phyloP scores from a whole-genome alignment of 2,329 filamentous ascomycete genomes.

The Exophiala oligosperma region DNA sequence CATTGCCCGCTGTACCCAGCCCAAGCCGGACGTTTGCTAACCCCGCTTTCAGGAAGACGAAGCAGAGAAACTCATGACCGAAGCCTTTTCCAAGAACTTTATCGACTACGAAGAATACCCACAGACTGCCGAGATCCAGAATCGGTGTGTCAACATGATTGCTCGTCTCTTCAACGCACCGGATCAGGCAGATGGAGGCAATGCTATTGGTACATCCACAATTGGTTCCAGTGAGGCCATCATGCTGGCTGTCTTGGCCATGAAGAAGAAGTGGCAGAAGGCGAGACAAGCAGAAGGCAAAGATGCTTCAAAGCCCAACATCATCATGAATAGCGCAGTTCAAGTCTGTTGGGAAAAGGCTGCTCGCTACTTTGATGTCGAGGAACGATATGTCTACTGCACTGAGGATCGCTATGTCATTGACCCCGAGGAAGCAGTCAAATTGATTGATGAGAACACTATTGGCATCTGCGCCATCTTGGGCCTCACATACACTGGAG shows the following conservation, averaged over 20 bases:
- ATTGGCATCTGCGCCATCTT: slow-evolving; percentile 93
- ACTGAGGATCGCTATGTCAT: slow-evolving; percentile 63
- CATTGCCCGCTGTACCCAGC: neutral
- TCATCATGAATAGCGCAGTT: slow-evolving; percentile 93
- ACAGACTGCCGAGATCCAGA: slow-evolving; percentile 80
- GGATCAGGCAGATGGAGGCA: slow-evolving; percentile 51
- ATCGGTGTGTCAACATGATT: slow-evolving; percentile 90
- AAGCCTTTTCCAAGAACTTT: slow-evolving; percentile 93
- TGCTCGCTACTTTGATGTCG: slow-evolving; percentile 85
- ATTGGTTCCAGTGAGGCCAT: slow-evolving; percentile 80
- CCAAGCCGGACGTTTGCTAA: neutral
- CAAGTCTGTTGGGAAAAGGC: slow-evolving; percentile 98
- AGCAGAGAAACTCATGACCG: slow-evolving; percentile 91
- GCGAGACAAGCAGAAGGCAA: slow-evolving; percentile 80
- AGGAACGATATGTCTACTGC: slow-evolving; percentile 76
- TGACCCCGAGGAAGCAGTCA: slow-evolving; percentile 62
- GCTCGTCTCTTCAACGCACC: slow-evolving; percentile 85
- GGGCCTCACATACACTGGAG: slow-evolving; percentile 90
- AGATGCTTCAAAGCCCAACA: slow-evolving; percentile 77
- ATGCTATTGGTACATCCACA: slow-evolving; percentile 81
- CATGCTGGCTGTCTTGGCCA: slow-evolving; percentile 64
- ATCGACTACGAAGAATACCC: slow-evolving; percentile 87
- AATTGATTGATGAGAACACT: slow-evolving; percentile 66
- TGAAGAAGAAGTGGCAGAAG: slow-evolving; percentile 95
- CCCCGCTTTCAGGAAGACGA: slow-evolving; percentile 70